Evolutionary conservation across 2,329 filamentous ascomycete genomes (phyloP).

Genomic region (Elsinoe necatrix): DNA sequence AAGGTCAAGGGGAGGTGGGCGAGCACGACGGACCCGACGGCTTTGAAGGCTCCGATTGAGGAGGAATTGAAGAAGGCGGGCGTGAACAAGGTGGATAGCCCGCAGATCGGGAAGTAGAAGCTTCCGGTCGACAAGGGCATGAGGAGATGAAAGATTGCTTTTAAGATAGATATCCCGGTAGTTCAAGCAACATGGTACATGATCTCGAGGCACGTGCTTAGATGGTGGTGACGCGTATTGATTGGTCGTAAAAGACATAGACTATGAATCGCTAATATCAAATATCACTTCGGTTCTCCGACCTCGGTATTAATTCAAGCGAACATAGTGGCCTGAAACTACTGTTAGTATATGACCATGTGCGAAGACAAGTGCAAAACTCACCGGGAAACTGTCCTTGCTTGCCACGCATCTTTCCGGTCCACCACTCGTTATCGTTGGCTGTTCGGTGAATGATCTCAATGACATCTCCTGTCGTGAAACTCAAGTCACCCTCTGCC

Average conservation of each 20-base stretch:
- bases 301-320: conserved; percentile 27
- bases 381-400: conserved; percentile 91
- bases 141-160: not conserved
- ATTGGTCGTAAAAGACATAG: conserved; percentile 16
- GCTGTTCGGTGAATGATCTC: conserved; percentile 76
- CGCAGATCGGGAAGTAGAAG: conserved; percentile 4
- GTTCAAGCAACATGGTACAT: not conserved
- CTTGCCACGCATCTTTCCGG: conserved; percentile 67
- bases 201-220: not conserved
- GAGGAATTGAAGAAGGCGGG: conserved; percentile 49
- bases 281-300: not conserved
- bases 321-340: conserved; percentile 40
- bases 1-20: conserved; percentile 81
- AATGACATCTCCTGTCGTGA: conserved; percentile 78
- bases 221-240: not conserved
- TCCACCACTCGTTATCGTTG: conserved; percentile 98
- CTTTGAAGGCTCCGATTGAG: conserved; percentile 65
- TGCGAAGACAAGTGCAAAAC: conserved; percentile 24
- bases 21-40: conserved; percentile 77
- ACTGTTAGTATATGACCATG: not conserved
- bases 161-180: conserved; percentile 4
- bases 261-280: conserved; percentile 16
- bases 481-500: conserved; percentile 87
- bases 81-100: conserved; percentile 8
- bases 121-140: not conserved